A percentile compares a stretch with the other conserved stretches of the same genome.
These are phyloP conservation scores for Rhizopogon roseolus DNA, from an alignment of 768 basidiomycete genomes.

Conservation along the genomic window DNA sequence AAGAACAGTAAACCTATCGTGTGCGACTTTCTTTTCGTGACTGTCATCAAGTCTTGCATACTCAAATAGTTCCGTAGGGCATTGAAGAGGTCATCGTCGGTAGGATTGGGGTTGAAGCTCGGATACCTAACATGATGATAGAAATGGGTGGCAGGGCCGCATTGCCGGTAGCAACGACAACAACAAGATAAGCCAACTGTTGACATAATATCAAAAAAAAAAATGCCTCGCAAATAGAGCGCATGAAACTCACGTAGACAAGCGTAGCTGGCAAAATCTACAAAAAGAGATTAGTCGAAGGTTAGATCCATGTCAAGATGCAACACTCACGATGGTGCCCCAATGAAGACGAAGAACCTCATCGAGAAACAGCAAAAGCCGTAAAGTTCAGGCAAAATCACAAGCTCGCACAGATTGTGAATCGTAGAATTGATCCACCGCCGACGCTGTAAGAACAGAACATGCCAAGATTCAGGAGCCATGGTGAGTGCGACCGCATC, in stretches of 20 bases:
- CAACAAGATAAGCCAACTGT: conserved; percentile 79
- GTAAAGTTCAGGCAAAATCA: too few species aligned
- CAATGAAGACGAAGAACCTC: conserved; percentile 94
- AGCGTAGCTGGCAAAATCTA: conserved; percentile 87
- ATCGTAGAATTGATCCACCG: conserved; percentile 98
- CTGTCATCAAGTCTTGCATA: conserved; percentile 39
- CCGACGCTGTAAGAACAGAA: conserved; percentile 90
- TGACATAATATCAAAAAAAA: conserved; percentile 1
- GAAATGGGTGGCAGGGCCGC: conserved; percentile 82
- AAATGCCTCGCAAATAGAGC: neutral
- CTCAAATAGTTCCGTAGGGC: conserved; percentile 59
- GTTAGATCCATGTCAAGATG: neutral
- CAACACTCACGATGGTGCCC: conserved; percentile 71
- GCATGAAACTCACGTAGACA: conserved; percentile 65
- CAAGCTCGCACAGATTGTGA: conserved; percentile 88
- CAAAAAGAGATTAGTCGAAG: neutral
- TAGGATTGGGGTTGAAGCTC: conserved; percentile 73
- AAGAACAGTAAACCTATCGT: too few species aligned
- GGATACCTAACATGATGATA: conserved; percentile 87
- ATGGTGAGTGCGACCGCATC: conserved; percentile 89
- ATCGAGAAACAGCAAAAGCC: too few species aligned
- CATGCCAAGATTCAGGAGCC: conserved; percentile 83
- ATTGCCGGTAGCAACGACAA: conserved; percentile 66
- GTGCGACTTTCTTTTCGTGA: too few species aligned
- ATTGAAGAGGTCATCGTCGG: conserved; percentile 79